phyloP scores from a whole-genome alignment of 306 rosid species.

The Vigna nakashimae region DNA sequence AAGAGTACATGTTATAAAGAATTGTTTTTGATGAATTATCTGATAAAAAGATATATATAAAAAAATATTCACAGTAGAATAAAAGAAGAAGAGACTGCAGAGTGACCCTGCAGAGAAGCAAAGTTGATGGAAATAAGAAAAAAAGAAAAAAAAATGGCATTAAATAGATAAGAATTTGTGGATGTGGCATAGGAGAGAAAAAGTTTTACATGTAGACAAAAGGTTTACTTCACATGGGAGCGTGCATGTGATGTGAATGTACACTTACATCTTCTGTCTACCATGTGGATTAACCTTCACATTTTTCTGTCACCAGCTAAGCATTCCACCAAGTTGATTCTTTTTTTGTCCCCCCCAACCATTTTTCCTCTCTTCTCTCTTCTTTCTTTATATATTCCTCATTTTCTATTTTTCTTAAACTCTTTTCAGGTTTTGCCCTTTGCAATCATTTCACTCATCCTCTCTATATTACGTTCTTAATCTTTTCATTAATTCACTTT shows the following conservation, averaged over 20 bases:
- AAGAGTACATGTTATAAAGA: too few species aligned
- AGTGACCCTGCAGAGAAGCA: slow-evolving; percentile 41
- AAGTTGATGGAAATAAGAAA: slow-evolving; percentile 27
- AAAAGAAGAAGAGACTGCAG: not conserved
- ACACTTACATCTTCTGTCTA: slow-evolving; percentile 77
- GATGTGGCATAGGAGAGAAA: slow-evolving; percentile 43
- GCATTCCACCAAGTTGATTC: slow-evolving; percentile 69
- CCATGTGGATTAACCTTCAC: slow-evolving; percentile 84
- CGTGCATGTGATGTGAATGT: slow-evolving; percentile 85
- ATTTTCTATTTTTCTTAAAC: too few species aligned
- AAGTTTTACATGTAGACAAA: slow-evolving; percentile 73
- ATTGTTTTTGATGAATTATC: too few species aligned
- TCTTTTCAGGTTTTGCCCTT: not conserved
- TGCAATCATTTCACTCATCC: slow-evolving; percentile 49
- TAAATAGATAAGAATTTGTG: slow-evolving; percentile 43
- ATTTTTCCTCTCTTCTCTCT: not conserved
- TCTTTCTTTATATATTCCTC: not conserved
- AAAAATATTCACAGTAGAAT: not conserved
- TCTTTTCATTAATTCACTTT: not conserved
- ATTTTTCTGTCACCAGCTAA: slow-evolving; percentile 93
- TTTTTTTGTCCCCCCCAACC: not conserved
- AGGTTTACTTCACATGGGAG: slow-evolving; percentile 78
- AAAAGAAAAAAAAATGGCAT: not conserved
- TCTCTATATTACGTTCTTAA: slow-evolving; percentile 28
- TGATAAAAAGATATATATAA: too few species aligned